Conservation (phyloP, 352 stramenopile genomes). For the Globisporangium ultimum region DNA sequence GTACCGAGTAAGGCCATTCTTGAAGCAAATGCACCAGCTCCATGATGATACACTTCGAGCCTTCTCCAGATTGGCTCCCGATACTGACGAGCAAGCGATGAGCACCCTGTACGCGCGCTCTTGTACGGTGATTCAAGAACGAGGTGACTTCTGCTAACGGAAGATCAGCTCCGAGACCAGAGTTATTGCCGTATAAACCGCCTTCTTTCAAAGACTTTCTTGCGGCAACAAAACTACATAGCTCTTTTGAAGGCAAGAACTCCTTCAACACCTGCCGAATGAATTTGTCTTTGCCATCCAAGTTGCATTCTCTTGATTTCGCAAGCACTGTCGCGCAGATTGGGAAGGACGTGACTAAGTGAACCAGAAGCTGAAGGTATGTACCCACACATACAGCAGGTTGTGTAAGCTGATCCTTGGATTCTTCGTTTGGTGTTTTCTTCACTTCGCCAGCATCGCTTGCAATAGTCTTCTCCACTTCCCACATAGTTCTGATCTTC, state of each 20-base stretch:
- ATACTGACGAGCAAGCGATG: conserved; percentile 69
- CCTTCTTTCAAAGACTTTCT: conserved; percentile 53
- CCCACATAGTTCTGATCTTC: conserved; percentile 57
- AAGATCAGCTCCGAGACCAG: conserved; percentile 27
- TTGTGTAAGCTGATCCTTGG: conserved; percentile 10
- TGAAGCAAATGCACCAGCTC: conserved; percentile 74
- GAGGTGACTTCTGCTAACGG: conserved; percentile 28
- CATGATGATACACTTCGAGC: conserved; percentile 68
- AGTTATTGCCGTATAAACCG: conserved; percentile 37
- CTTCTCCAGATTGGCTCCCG: conserved; percentile 69
- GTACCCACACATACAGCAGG: conserved; percentile 48
- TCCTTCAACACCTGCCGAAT: conserved; percentile 60
- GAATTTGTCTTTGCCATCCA: conserved; percentile 30
- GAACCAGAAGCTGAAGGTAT: conserved; percentile 69
- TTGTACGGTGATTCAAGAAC: conserved; percentile 40
- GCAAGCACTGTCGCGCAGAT: conserved; percentile 63
- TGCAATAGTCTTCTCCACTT: conserved; percentile 32
- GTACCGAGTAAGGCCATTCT: conserved; percentile 38
- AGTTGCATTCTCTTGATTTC: conserved; percentile 37
- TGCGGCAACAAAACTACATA: conserved; percentile 62
- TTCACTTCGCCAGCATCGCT: conserved; percentile 5
- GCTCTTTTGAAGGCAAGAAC: conserved; percentile 65
- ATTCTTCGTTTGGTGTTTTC: conserved; percentile 8
- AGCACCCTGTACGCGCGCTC: conserved; percentile 56
- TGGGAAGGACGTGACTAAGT: conserved; percentile 71